These are phyloP conservation scores for Lecanicillium sp. DNA, from an alignment of 2,329 filamentous ascomycete genomes.

Conservation along the genomic window DNA sequence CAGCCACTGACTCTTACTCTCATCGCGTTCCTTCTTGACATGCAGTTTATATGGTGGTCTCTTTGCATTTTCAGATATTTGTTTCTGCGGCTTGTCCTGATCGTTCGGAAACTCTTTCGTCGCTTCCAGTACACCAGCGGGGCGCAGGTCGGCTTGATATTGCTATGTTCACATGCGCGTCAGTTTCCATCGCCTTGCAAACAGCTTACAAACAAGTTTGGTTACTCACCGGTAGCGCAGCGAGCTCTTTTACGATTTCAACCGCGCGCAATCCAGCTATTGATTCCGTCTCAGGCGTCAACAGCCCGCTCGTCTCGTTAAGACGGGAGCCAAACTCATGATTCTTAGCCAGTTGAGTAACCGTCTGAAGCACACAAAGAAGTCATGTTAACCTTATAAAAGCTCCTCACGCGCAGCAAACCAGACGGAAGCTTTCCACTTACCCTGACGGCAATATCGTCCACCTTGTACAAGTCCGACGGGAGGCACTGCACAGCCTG, in stretches of 20 bases:
- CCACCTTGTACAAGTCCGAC: constrained; percentile 13
- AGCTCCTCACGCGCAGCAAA: background rate
- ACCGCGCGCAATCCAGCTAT: background rate
- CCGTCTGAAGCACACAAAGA: constrained; percentile 10
- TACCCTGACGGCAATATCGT: constrained; percentile 24
- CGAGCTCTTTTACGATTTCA: background rate
- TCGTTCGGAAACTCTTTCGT: background rate
- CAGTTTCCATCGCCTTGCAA: background rate
- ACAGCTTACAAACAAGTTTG: background rate
- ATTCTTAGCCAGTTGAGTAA: constrained; percentile 9
- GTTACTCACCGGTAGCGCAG: constrained; percentile 1
- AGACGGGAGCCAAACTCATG: background rate
- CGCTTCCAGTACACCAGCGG: background rate
- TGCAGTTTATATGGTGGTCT: constrained; percentile 1
- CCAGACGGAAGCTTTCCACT: background rate
- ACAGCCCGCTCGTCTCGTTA: background rate
- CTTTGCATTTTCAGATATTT: background rate
- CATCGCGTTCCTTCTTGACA: background rate
- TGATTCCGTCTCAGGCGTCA: background rate
- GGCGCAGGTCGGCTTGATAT: background rate
- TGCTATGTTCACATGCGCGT: background rate
- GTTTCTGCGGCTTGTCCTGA: background rate
- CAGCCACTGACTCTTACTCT: background rate
- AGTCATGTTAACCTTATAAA: background rate
- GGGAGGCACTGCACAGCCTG: constrained; percentile 17